Base-by-base conservation (phyloP, 192 early-diverging fungal species). In the Podila epicladia region DNA sequence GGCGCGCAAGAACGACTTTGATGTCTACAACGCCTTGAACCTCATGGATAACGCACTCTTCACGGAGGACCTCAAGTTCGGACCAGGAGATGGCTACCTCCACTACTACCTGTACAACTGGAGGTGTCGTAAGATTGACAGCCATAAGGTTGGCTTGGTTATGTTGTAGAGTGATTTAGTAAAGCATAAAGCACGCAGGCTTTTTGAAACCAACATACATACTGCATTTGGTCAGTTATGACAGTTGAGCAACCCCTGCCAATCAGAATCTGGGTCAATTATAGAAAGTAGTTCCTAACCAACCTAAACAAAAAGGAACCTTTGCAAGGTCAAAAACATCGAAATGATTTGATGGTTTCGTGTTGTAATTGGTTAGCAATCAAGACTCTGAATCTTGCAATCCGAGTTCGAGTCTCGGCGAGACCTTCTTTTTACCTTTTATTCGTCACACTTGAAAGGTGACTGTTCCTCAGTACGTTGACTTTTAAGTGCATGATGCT, bases 81-180 rank as follows among this genome's bases (percentile, higher is more conserved):
- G 95, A 49, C 86, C 88, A 20, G 98, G 98, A 51, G 97, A 99
- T 72, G 98, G 98, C 1, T 89, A 90, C 79, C 84, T 99, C 67
- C 93, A 98, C 80, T 99, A 95, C 85, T 99, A 99, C 82, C 82
- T 99, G 68, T 99, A 95, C 87, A 99, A 99, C 87, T 99, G 96
- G 90, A 85, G 87, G 62, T 95, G 94, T 62, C 89, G 89, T 60
- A 85, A 88, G 13, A 79, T 97, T 33, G 79, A 87, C 17, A 73
- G 88, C 12, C 82, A 86, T 19, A 91, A 96, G 78, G 82, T 98
- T 32, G 98, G 95, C 22, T 82, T 98, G 72, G 96, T 99, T 28
- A 92, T 99, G 93, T 86, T 98, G 50, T 99, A 83, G 57, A 65
- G 51, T 28, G n/a, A 61, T 45, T 45, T 45, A 45, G 2, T 45